Conservation (phyloP, 2,329 filamentous ascomycete species). For the Cladosporium cucumerinum region DNA sequence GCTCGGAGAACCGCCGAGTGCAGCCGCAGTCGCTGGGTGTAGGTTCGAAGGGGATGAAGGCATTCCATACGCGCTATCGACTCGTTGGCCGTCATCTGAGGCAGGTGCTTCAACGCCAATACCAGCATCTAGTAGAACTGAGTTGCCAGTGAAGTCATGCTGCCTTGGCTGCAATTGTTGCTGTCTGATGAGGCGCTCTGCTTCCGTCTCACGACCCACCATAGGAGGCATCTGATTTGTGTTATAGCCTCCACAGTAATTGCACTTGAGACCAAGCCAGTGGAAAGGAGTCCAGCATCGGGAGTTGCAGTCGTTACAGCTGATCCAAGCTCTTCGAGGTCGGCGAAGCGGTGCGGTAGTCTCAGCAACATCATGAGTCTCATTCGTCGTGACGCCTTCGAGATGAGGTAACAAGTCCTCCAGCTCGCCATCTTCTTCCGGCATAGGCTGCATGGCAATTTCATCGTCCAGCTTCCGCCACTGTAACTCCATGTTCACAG, state of each 20-base stretch:
- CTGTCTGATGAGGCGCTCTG: conserved; percentile 32
- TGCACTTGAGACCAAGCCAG: conserved; percentile 91
- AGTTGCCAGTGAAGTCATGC: conserved; percentile 36
- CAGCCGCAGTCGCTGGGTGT: conserved; percentile 15
- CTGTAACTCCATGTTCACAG: conserved; percentile 95
- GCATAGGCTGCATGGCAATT: conserved; percentile 90
- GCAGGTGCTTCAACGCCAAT: conserved; percentile 25
- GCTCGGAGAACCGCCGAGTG: conserved; percentile 18
- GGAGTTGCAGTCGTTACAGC: conserved; percentile 92
- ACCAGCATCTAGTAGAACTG: conserved; percentile 33
- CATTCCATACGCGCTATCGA: conserved; percentile 22
- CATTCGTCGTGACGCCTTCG: conserved; percentile 14
- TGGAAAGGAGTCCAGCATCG: conserved; percentile 86
- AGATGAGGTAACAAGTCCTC: conserved; percentile 28
- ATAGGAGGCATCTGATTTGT: conserved; percentile 48
- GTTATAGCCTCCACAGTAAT: conserved; percentile 54
- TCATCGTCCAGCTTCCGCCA: conserved; percentile 88
- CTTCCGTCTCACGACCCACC: conserved; percentile 35
- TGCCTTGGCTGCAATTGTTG: conserved; percentile 28
- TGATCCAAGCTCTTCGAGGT: conserved; percentile 63
- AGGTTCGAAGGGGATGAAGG: conserved; percentile 22
- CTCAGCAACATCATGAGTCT: conserved; percentile 1
- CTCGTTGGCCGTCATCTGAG: conserved; percentile 21
- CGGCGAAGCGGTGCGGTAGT: conserved; percentile 19
- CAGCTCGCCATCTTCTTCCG: conserved; percentile 43